Percentiles rank a stretch among this genome's conserved stretches.
Conservation (phyloP, 2,329 filamentous ascomycete genomes). For the Acephala macrosclerotiorum region DNA sequence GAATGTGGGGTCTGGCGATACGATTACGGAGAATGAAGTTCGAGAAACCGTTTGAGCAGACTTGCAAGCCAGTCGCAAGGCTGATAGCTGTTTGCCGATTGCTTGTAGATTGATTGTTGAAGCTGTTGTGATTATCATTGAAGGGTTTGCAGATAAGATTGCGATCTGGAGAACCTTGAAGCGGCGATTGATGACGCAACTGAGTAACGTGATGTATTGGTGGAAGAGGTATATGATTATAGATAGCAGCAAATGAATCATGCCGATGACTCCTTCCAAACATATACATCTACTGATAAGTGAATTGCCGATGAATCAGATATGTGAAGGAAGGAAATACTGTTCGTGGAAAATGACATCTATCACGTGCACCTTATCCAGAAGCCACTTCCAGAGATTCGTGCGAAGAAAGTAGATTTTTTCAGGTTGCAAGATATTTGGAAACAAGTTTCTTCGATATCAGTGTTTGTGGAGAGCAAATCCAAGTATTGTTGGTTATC, state of each 20-base stretch:
- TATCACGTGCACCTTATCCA: neutral
- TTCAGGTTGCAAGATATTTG: neutral
- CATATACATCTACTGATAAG: neutral
- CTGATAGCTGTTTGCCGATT: neutral
- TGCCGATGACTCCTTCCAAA: neutral
- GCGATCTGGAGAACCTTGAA: neutral
- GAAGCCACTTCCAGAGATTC: neutral
- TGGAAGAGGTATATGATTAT: neutral
- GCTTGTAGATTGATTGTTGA: neutral
- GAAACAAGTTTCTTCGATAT: too few species aligned
- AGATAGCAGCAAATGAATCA: neutral
- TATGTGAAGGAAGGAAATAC: too few species aligned
- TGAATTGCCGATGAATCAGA: too few species aligned
- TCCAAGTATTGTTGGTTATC: too few species aligned
- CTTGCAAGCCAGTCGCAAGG: neutral
- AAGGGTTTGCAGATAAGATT: neutral
- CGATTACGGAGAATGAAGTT: neutral
- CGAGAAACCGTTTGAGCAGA: neutral
- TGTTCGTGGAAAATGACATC: neutral
- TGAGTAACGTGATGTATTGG: neutral
- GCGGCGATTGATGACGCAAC: neutral
- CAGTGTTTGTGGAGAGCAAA: too few species aligned
- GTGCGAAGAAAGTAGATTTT: neutral
- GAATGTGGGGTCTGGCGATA: neutral
- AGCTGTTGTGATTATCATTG: neutral